Evolutionary conservation across 1,284 basidiomycete genomes (phyloP), one percentile per base, ranked within the genome.

Genomic region (Leccinum fuscescens): DNA sequence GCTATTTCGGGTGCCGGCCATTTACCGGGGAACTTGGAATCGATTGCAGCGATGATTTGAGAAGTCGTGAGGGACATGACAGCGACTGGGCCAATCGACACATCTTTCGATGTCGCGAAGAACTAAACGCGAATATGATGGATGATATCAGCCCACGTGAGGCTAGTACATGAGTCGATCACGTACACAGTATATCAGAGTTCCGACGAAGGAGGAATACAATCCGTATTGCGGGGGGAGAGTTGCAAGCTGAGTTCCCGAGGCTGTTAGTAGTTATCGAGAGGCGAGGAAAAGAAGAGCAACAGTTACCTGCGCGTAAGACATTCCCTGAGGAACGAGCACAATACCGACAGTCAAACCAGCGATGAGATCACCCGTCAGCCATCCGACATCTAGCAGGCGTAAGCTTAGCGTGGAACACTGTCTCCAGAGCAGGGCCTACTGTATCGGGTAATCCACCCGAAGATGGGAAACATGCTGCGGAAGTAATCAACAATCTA

Each of bases 31-130:
- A 86, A 78, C 4, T 69, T 67, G 0, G 76, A 66, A 39, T 90
- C 71, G 54, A 96, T 86, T 46, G 83, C 75, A 29, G 80, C 78
- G 72, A 97, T 90, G 63, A 96, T 88, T 70, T 92, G 87, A 14
- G 92, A 83, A n/a, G 89, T 88, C 39, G 93, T 92, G 57, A 97
- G 85, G 5, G 93, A 96, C 94, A 98, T 97, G 75, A 99, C 96
- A n/a, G 96, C 96, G 64, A 96, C 95, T 3, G 95, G 95, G 55
- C 95, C 95, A 66, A 98, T 97, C 11, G 93, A 93, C 42, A 96
- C 92, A 78, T 98, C 95, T 75, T 97, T 97, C 50, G 93, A 94
- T 0, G 94, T 97, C 29, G 94, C 95, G 67, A 94, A 94, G 73
- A 93, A 83, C 89, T 92, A 66, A 27, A 64, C 56, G 53, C 58